These are phyloP conservation scores for Jackrogersella multiformis DNA, from an alignment of 495 filamentous ascomycete species.

Conservation along the genomic window DNA sequence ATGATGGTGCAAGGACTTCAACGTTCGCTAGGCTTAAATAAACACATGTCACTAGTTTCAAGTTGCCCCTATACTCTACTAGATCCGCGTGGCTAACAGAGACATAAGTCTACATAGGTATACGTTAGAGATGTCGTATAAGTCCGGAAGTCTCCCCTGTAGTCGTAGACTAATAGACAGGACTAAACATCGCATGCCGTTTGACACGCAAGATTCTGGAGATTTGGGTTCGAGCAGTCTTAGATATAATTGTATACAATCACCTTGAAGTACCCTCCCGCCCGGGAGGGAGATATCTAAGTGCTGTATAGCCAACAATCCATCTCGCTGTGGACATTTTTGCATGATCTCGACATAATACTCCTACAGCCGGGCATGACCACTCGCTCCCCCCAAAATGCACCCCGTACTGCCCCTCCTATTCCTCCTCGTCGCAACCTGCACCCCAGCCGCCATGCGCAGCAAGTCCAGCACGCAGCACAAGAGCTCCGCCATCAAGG, in stretches of 20 bases:
- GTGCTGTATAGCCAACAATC: neutral
- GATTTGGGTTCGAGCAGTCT: neutral
- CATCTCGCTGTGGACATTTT: neutral
- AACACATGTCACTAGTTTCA: conserved; percentile 26
- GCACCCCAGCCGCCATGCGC: neutral
- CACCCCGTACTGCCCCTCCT: conserved; percentile 7
- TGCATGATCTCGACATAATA: neutral
- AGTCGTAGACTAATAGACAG: neutral
- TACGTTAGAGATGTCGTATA: neutral
- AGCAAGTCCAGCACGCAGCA: neutral
- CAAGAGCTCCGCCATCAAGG: neutral
- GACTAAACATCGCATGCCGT: neutral
- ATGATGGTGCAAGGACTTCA: neutral
- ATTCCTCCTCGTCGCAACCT: neutral
- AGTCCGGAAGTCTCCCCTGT: neutral
- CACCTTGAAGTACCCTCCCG: neutral
- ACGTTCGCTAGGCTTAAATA: neutral
- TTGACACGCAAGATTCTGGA: neutral
- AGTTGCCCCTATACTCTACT: conserved; percentile 1
- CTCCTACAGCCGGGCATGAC: neutral
- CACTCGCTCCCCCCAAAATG: conserved; percentile 15
- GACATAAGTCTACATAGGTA: neutral
- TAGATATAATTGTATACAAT: neutral
- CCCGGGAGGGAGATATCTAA: neutral
- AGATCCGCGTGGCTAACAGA: neutral